A percentile compares a stretch with the other conserved stretches of the same genome.
These are phyloP conservation scores for Geopyxis carbonaria DNA, from an alignment of 495 filamentous ascomycete species.

Conservation along the genomic window DNA sequence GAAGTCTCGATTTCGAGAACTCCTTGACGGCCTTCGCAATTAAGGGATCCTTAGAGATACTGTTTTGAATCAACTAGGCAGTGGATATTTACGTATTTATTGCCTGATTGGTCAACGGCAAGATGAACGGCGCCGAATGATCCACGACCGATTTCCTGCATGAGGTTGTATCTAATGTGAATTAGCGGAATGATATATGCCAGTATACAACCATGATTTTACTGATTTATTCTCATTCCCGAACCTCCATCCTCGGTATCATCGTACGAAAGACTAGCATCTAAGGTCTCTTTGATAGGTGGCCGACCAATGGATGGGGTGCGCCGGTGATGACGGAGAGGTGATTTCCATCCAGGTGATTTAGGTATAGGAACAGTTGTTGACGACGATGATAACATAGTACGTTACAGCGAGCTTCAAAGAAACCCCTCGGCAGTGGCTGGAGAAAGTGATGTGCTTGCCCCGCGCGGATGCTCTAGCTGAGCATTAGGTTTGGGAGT, in stretches of 20 bases:
- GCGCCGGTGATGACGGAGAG: constrained; percentile 57
- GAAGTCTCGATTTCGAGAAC: constrained; percentile 81
- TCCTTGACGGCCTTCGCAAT: constrained; percentile 71
- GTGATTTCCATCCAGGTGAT: too few species aligned
- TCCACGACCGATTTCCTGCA: constrained; percentile 86
- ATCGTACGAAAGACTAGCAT: constrained; percentile 73
- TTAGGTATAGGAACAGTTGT: too few species aligned
- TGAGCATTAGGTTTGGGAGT: too few species aligned
- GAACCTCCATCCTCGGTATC: constrained; percentile 68
- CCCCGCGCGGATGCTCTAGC: too few species aligned
- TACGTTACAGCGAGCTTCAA: too few species aligned
- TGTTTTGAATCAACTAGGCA: neutral
- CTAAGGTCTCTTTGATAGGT: constrained; percentile 58
- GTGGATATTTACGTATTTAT: constrained; percentile 58
- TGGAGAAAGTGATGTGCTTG: too few species aligned
- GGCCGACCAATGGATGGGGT: constrained; percentile 38
- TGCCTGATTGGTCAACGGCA: constrained; percentile 75
- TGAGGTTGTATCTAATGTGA: constrained; percentile 60
- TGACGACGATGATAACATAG: too few species aligned
- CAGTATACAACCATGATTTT: neutral
- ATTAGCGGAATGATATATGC: neutral
- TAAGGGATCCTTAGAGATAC: neutral
- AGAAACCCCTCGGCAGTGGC: too few species aligned
- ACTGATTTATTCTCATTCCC: constrained; percentile 24
- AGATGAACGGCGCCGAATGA: constrained; percentile 92